These are phyloP conservation scores for Peniophora sp. DNA, from an alignment of 1,284 basidiomycete genomes.

Conservation along the genomic window DNA sequence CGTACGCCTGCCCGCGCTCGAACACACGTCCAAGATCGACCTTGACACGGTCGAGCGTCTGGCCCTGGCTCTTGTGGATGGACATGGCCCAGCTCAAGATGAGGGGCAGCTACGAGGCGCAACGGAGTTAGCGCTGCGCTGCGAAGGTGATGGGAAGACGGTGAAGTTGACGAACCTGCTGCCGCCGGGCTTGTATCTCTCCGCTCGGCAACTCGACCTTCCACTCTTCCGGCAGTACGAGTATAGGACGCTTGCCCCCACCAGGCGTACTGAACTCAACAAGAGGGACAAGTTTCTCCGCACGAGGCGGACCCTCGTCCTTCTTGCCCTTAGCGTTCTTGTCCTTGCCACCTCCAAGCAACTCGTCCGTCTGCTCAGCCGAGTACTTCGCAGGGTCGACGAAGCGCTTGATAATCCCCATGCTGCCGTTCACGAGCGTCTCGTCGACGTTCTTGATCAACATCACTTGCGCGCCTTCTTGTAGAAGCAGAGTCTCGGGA, in stretches of 20 bases:
- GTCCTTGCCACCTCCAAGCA: constrained; percentile 12
- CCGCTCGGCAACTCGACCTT: constrained; percentile 82
- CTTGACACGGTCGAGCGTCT: constrained; percentile 82
- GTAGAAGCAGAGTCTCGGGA: constrained; percentile 25
- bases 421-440: constrained; percentile 27
- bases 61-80: constrained; percentile 92
- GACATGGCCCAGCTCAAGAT: constrained; percentile 91
- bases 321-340: constrained; percentile 9
- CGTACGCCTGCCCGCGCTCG: constrained; percentile 84
- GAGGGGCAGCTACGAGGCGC: constrained; percentile 52
- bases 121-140: constrained; percentile 10
- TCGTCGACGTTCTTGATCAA: constrained; percentile 59
- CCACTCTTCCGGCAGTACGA: constrained; percentile 64
- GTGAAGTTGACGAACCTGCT: constrained; percentile 45
- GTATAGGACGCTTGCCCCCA: constrained; percentile 32
- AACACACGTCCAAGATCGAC: constrained; percentile 79
- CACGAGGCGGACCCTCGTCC: constrained; percentile 8
- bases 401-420: constrained; percentile 28
- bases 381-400: constrained; percentile 19
- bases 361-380: constrained; percentile 19
- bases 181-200: constrained; percentile 67
- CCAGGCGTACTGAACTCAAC: constrained; percentile 26
- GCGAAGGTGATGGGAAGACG: constrained; percentile 3
- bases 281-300: constrained; percentile 19
- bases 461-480: constrained; percentile 63